Evolutionary conservation across 139 green algal genomes (phyloP).

Genomic region (Closterium sp.): DNA sequence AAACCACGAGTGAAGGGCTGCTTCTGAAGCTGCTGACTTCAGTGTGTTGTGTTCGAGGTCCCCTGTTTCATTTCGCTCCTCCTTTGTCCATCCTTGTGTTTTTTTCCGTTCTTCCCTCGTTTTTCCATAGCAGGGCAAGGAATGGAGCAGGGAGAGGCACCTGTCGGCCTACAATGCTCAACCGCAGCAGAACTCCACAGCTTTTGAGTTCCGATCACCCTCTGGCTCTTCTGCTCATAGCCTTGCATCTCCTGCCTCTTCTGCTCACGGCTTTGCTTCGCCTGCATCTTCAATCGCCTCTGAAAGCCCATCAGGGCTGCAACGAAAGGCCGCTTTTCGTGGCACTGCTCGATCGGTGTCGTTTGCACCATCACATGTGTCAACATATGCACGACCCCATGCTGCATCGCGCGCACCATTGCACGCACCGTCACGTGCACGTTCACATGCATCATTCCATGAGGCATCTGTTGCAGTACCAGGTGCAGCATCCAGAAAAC

Average conservation of each 20-base stretch:
- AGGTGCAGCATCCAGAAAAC: not conserved
- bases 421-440: not conserved
- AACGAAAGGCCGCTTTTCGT: not conserved
- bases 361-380: not conserved
- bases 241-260: not conserved
- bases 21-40: no score
- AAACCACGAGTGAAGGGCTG: no score
- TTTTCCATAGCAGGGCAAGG: not conserved
- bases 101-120: not conserved
- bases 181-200: not conserved
- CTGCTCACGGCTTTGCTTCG: not conserved
- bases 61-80: not conserved
- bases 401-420: no score
- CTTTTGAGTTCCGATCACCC: not conserved
- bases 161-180: not conserved
- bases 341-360: not conserved
- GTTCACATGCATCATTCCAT: not conserved
- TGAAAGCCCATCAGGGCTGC: not conserved
- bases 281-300: not conserved
- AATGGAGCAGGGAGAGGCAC: not conserved
- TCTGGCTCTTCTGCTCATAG: not conserved
- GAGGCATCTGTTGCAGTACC: not conserved
- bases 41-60: no score
- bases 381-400: no score
- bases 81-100: not conserved